Percentiles rank a stretch among this genome's conserved stretches.
Evolutionary conservation across 306 rosid species (phyloP).

Genomic region (Albizia julibrissin): DNA sequence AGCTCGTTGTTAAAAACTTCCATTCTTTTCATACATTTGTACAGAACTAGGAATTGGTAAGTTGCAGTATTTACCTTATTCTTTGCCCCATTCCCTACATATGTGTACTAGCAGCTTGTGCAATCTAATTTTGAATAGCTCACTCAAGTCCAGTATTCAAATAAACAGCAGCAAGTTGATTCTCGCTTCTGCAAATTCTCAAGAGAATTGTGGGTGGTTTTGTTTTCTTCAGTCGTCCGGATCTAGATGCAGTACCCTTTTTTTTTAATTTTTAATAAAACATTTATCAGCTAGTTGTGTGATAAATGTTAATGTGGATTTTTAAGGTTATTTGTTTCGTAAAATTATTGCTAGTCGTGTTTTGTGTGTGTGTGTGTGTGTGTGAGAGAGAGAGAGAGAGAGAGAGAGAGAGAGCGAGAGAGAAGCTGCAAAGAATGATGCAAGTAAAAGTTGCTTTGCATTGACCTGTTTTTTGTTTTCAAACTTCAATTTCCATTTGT

Average conservation of each 20-base stretch:
- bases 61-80: slow-evolving; percentile 72
- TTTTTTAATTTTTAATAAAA: not conserved
- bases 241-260: not conserved
- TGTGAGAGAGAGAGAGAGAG: too few species aligned
- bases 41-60: slow-evolving; percentile 92
- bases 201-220: not conserved
- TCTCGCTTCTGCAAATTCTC: not conserved
- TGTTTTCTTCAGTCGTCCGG: not conserved
- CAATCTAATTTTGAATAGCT: not conserved
- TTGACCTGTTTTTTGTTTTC: not conserved
- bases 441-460: not conserved
- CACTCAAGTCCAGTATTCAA: not conserved
- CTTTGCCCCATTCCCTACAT: slow-evolving; percentile 28
- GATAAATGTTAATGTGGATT: not conserved
- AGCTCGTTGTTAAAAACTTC: slow-evolving; percentile 64
- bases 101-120: slow-evolving; percentile 12
- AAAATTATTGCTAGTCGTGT: not conserved
- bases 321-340: not conserved
- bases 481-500: not conserved
- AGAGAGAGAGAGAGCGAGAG: too few species aligned
- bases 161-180: not conserved
- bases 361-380: too few species aligned
- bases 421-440: too few species aligned
- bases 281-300: too few species aligned
- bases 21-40: slow-evolving; percentile 86